Base-by-base conservation (phyloP, 2,329 filamentous ascomycete species). In the Leptographium galeiforme region DNA sequence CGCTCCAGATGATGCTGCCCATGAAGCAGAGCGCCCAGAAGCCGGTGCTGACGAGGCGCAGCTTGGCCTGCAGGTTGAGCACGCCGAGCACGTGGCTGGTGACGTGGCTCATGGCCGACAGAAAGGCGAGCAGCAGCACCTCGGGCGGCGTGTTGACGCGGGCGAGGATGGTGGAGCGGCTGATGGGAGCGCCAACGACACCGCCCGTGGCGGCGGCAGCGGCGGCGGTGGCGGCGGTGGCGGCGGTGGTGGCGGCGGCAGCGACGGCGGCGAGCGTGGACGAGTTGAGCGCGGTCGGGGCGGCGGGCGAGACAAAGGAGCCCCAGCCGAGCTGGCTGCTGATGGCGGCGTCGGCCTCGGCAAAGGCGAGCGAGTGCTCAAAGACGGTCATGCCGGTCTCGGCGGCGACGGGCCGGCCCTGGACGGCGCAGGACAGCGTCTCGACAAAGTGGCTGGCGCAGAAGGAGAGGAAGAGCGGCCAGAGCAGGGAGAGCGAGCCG, bases 371-470 rank as follows among this genome's bases (percentile, higher is more conserved):
- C 0, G 90, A 96, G 63, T 96, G 90, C 65, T 98, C 93, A 62
- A 97, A 95, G 2, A 96, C 78, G 0, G 90, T 95, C 87, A 97
- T 95, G 18, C 89, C 90, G 1, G 89, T 94, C 68, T 97, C 93
- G 0, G 87, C 85, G 57, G 86, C 80, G 0, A 88, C 79, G 2
- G 81, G 78, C 2, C 86, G 81, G 36, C 91, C 91, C 66, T 95
- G 89, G 8, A 97, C 77, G 11, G 91, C 88, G 66, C 89, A 95
- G 5, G 85, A 85, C 11, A 97, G 70, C 0, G 88, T 93, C 67
- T 97, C 93, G 19, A 95, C 71, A 60, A 97, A 91, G 64, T 95
- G 88, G 60, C 89, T 90, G 2, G 87, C 64, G 55, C 80, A 82
- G 43, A 84, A 74, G 0, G 80, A 82, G 43, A 84, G 70, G 61